Base-by-base conservation (phyloP, 2,329 filamentous ascomycete genomes). In the Fusarium subglutinans region DNA sequence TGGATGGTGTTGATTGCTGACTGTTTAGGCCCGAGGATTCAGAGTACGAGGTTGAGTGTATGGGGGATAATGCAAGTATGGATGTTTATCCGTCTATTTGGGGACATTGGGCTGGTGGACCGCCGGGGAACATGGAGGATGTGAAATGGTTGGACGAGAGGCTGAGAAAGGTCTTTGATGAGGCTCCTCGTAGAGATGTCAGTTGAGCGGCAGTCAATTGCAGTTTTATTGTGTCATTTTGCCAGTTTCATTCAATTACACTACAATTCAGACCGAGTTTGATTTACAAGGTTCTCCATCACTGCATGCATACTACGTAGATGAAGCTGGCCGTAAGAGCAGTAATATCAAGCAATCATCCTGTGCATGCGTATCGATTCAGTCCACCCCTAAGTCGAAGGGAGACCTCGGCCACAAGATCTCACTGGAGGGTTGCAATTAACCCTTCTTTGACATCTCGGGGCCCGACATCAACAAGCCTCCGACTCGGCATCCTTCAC, bases 41-140 rank as follows among this genome's bases (percentile, higher is more conserved):
- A 0, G 89, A 93, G 76, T 90, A 91, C 63, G 94, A 96, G 78
- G 91, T 95, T 80, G 54, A 88, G 26, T 80, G 78, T 45, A 85
- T 86, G 84, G 61, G 76, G 1, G 79, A 77, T 0, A 69, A 81
- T 35, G 83, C 81, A 2, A 80, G 80, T 43, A 79, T 83, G 15
- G 77, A 83, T 43, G 73, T 82, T 0, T 82, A 83, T 45, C 84
- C 83, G 0, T 85, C 83, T 0, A 82, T 85, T 24, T 85, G 83
- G 83, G 84, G 84, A 0, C 84, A 85, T 50, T 85, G 89, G 89
- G 90, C 90, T 22, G 90, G 90, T 18, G 93, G 92, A 4, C 93
- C 93, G 9, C 92, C 92, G 0, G 86, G 91, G n/a, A 93, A 88
- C 73, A 88, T 87, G 66, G 90, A 92, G 38, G 93, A 95, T 80